Conservation (phyloP, 352 stramenopile genomes). For the Phytophthora capsici region DNA sequence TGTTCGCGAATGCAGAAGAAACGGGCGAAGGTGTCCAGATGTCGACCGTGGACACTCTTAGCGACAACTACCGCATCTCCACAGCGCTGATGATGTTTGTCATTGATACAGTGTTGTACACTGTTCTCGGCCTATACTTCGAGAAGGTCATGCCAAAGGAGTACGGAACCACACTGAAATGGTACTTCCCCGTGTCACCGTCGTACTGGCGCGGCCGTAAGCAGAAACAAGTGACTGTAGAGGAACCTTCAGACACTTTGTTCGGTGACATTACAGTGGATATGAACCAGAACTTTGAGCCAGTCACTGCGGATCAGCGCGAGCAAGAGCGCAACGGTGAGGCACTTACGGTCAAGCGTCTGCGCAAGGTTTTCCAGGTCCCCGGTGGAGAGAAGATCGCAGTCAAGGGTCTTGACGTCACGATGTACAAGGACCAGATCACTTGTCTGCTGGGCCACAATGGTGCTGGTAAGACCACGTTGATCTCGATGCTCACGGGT, state of each 20-base stretch:
- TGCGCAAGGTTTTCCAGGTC: conserved; percentile 76
- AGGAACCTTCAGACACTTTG: no score
- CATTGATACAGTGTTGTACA: conserved; percentile 89
- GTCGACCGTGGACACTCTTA: conserved; percentile 37
- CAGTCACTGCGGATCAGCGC: conserved; percentile 40
- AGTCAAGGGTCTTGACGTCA: conserved; percentile 80
- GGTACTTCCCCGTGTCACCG: conserved; percentile 89
- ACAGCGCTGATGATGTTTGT: conserved; percentile 74
- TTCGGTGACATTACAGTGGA: conserved; percentile 37
- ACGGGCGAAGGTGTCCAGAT: conserved; percentile 51
- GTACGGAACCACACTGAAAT: conserved; percentile 87
- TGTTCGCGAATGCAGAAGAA: conserved; percentile 54
- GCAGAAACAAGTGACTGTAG: neutral
- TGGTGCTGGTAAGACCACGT: conserved; percentile 90
- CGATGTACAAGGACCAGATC: conserved; percentile 93
- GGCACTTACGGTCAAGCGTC: conserved; percentile 45
- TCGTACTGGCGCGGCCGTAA: conserved; percentile 36
- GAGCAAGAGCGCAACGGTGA: conserved; percentile 49
- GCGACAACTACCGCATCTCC: conserved; percentile 61
- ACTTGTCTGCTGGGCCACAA: conserved; percentile 93
- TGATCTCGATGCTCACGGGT: conserved; percentile 93
- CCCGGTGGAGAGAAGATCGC: conserved; percentile 80
- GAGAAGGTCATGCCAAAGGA: conserved; percentile 91
- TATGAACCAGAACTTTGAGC: conserved; percentile 48
- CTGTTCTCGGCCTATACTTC: conserved; percentile 88